Evolutionary conservation across 768 basidiomycete species (phyloP).

Genomic region (Suillus brevipes): DNA sequence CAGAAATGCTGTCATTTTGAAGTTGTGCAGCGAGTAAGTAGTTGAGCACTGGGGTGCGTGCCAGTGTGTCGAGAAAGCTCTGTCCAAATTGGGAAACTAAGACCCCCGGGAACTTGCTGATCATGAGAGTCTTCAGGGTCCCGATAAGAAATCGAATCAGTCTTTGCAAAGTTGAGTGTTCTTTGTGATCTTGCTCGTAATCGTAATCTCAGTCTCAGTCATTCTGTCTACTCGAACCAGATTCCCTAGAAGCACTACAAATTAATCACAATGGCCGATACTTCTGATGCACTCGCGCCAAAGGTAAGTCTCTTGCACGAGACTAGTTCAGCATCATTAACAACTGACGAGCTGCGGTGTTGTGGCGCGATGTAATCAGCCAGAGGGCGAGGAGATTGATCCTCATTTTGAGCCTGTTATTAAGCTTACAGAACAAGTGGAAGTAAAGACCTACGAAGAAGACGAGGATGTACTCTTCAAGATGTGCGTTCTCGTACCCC

Average conservation of each 20-base stretch:
- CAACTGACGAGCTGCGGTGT: neutral
- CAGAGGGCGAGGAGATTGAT: conserved; percentile 76
- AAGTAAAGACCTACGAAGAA: conserved; percentile 93
- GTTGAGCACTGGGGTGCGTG: conserved; percentile 1
- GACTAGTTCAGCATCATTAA: conserved; percentile 7
- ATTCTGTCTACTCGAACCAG: neutral
- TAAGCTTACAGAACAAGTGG: conserved; percentile 93
- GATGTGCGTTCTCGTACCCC: conserved; percentile 63
- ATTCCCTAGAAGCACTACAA: conserved; percentile 5
- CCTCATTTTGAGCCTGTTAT: conserved; percentile 95
- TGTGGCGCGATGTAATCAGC: conserved; percentile 12
- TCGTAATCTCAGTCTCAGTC: conserved; percentile 5
- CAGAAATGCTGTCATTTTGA: conserved; percentile 31
- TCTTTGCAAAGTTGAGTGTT: conserved; percentile 12
- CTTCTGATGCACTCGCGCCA: conserved; percentile 65
- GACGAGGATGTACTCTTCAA: conserved; percentile 93
- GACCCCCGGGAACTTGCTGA: conserved; percentile 30
- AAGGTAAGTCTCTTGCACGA: conserved; percentile 52
- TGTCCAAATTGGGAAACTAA: neutral
- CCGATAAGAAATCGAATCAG: conserved; percentile 14
- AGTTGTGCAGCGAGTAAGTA: neutral
- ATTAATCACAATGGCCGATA: conserved; percentile 50
- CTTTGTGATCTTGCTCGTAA: conserved; percentile 8
- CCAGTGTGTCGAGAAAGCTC: neutral
- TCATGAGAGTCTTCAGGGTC: conserved; percentile 4